Percentiles rank a stretch among this genome's conserved stretches.
Evolutionary conservation across 768 basidiomycete genomes (phyloP).

Genomic region (Boletus tomentosulus): DNA sequence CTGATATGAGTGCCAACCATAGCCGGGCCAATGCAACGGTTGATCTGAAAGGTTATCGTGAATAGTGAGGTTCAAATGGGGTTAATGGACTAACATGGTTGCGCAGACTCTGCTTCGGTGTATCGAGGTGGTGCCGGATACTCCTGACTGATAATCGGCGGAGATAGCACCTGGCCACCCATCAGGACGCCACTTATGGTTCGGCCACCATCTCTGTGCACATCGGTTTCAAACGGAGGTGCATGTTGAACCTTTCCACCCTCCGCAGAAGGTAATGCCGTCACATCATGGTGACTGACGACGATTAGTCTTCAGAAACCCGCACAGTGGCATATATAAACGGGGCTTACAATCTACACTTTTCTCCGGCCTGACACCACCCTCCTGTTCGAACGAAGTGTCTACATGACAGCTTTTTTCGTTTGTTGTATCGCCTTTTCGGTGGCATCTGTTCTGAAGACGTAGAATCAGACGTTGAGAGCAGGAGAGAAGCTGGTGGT

Average conservation of each 20-base stretch:
- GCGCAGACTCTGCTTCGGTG: conserved; percentile 29
- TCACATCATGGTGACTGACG: conserved; percentile 20
- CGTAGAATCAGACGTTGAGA: conserved; percentile 22
- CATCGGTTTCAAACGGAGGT: conserved; percentile 4
- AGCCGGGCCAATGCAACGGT: conserved; percentile 14
- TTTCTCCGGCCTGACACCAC: conserved; percentile 40
- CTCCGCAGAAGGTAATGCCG: conserved; percentile 18
- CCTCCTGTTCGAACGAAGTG: conserved; percentile 40
- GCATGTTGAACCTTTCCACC: conserved; percentile 6
- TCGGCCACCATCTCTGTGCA: conserved; percentile 8
- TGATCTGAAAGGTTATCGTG: conserved; percentile 8
- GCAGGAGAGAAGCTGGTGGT: conserved; percentile 15
- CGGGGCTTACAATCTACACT: conserved; percentile 39
- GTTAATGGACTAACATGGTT: conserved; percentile 29
- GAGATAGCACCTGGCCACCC: conserved; percentile 12
- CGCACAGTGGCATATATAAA: not conserved
- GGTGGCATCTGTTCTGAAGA: conserved; percentile 7
- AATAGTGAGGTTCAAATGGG: not conserved
- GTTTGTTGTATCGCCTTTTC: not conserved
- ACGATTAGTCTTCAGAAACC: not conserved
- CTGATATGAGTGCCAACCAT: conserved; percentile 16
- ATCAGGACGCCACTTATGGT: conserved; percentile 26
- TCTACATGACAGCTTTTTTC: conserved; percentile 38
- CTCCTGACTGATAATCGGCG: not conserved
- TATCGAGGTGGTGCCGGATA: conserved; percentile 23